phyloP scores from a whole-genome alignment of 2,329 filamentous ascomycete genomes.

The Cercospora zeae-maydis region DNA sequence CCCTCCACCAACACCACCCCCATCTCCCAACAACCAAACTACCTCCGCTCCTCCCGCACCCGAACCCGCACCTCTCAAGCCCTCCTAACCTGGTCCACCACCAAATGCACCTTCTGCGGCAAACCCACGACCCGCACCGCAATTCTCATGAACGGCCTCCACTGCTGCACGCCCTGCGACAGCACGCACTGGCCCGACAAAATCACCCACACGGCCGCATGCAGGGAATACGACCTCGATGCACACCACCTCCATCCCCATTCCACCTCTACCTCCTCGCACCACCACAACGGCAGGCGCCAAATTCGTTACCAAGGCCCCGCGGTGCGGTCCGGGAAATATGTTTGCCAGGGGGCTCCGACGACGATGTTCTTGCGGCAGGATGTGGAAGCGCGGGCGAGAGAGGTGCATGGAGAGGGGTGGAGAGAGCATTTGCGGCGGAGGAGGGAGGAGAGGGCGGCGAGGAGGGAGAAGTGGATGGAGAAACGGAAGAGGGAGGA shows the following conservation, averaged over 20 bases:
- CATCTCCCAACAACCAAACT: constrained; percentile 9
- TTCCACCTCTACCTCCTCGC: no score
- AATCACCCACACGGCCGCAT: constrained; percentile 33
- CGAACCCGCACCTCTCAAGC: constrained; percentile 6
- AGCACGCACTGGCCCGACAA: constrained; percentile 32
- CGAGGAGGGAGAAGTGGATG: constrained; percentile 13
- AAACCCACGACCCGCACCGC: constrained; percentile 26
- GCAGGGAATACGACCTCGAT: constrained; percentile 24
- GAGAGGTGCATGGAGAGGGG: constrained; percentile 21
- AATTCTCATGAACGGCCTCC: constrained; percentile 32
- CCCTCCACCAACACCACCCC: no score
- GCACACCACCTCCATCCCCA: constrained; percentile 27
- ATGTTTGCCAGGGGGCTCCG: constrained; percentile 18
- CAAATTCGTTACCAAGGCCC: no score
- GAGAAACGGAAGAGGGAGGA: constrained; percentile 1
- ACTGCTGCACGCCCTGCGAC: constrained; percentile 33
- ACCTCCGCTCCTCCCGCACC: constrained; percentile 18
- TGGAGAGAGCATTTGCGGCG: constrained; percentile 20
- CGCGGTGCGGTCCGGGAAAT: constrained; percentile 28
- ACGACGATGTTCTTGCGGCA: constrained; percentile 31
- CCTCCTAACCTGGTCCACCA: constrained; percentile 26
- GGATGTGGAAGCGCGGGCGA: constrained; percentile 28
- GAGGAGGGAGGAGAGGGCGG: constrained; percentile 10
- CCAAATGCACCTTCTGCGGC: constrained; percentile 35
- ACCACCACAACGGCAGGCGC: no score